phyloP scores from a whole-genome alignment of 2,329 filamentous ascomycete species.

The Colletotrichum echinochloae region DNA sequence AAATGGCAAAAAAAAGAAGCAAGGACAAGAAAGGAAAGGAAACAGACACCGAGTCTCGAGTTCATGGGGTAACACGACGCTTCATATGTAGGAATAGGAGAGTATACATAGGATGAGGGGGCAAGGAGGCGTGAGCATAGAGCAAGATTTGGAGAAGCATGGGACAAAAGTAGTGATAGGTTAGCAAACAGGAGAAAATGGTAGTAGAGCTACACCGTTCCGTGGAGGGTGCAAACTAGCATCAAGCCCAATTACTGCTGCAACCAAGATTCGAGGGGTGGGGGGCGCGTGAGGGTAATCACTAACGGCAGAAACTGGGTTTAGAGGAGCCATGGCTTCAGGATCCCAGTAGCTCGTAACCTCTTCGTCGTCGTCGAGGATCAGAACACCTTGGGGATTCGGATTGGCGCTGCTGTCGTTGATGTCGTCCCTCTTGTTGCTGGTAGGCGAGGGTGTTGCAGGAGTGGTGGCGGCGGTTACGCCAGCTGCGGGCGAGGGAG shows the following conservation, averaged over 20 bases:
- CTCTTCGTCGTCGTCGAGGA: constrained; percentile 44
- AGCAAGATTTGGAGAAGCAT: constrained; percentile 1
- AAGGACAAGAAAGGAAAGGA: background rate
- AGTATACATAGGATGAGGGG: background rate
- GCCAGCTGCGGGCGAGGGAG: constrained; percentile 11
- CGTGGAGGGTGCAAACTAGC: constrained; percentile 14
- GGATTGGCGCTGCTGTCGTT: background rate
- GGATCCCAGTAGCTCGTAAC: constrained; percentile 69
- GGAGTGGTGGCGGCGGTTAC: constrained; percentile 28
- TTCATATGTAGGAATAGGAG: background rate
- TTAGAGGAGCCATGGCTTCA: constrained; percentile 68
- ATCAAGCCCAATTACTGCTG: constrained; percentile 6
- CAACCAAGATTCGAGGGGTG: background rate
- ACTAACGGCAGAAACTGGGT: constrained; percentile 66
- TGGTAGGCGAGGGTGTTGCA: constrained; percentile 9
- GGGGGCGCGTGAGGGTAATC: constrained; percentile 16
- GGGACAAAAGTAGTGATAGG: constrained; percentile 16
- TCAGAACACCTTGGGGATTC: constrained; percentile 13
- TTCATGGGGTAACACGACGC: background rate
- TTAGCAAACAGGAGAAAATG: background rate
- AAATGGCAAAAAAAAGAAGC: background rate
- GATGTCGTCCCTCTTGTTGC: constrained; percentile 40
- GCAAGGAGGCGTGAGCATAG: constrained; percentile 24
- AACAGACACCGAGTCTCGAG: constrained; percentile 3
- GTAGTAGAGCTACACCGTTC: constrained; percentile 2